Evolutionary conservation across 768 basidiomycete species (phyloP), one percentile per base, ranked within the genome.

Genomic region (Amanita muscaria): DNA sequence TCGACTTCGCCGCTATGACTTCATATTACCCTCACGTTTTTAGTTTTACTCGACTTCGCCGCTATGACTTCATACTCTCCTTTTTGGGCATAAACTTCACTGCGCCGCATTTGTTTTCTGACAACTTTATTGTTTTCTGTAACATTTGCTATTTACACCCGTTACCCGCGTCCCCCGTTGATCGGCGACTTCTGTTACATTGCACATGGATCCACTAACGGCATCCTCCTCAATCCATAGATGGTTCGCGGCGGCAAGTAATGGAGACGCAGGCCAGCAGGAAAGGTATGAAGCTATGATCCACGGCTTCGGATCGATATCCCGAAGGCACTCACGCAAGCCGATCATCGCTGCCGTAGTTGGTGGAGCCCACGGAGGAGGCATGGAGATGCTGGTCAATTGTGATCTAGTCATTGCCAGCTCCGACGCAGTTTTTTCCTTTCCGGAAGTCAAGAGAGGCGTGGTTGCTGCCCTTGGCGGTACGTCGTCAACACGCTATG

Each of bases 261-360:
- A 53, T n/a, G 72, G 72, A 2, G 52, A 55, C 7, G 53, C 56
- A 3, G 4, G 64, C 44, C 73, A 81, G 51, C 71, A 70, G 50
- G 66, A 73, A 50, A 42, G 51, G 18, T 42, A 70, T 9, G 60
- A 63, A 0, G 48, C 59, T 1, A 66, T 72, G 19, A 45, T 64
- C 1, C 62, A 82, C 49, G 85, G 87, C 4, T 88, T 89, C 58
- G 88, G 74, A 1, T 75, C 82, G 27, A 63, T 90, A 30, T 88
- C 86, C 1, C 74, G 83, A 19, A 72, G 88, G 3, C 70, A 68
- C 27, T 75, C 76, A 1, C 67, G 60, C 49, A 89, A 89, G 56
- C 85, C 85, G 5, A 75, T 88, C 41, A 81, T 89, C 37, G 88
- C 87, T 10, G 87, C 88, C 3, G 86, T 88, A 1, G 75, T 79